A percentile compares a stretch with the other conserved stretches of the same genome.
phyloP scores from a whole-genome alignment of 169 alveolate species.

The Perkinsus chesapeaki region DNA sequence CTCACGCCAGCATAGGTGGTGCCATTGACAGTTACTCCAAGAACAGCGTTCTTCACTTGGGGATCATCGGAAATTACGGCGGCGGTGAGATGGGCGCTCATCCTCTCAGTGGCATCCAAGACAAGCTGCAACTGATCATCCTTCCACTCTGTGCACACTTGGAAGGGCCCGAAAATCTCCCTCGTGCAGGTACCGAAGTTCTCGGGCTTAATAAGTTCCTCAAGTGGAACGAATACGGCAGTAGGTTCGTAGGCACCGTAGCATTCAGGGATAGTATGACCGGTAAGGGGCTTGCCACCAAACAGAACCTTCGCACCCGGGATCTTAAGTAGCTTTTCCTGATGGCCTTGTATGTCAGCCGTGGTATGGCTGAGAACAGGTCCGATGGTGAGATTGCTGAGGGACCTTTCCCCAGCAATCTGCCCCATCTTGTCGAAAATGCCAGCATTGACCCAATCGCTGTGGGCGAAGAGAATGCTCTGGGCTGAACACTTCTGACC shows the following conservation, averaged over 20 bases:
- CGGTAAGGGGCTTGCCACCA: conserved; percentile 59
- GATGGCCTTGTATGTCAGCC: conserved; percentile 48
- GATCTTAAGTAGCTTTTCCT: conserved; percentile 41
- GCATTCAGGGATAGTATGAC: conserved; percentile 49
- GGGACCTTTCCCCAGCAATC: conserved; percentile 41
- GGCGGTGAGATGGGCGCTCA: conserved; percentile 67
- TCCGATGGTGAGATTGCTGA: conserved; percentile 50
- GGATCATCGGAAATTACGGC: conserved; percentile 69
- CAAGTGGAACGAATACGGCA: conserved; percentile 65
- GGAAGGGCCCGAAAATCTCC: conserved; percentile 75
- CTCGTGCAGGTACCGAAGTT: conserved; percentile 32
- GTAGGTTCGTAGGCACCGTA: conserved; percentile 75
- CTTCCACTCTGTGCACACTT: conserved; percentile 57
- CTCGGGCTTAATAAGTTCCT: conserved; percentile 16
- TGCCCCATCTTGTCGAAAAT: conserved; percentile 42
- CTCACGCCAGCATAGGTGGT: conserved; percentile 73
- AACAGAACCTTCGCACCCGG: conserved; percentile 64
- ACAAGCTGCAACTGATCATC: conserved; percentile 24
- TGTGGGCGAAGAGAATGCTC: conserved; percentile 62
- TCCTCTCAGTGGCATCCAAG: conserved; percentile 39
- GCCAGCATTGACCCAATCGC: conserved; percentile 61
- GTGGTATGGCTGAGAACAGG: conserved; percentile 70
- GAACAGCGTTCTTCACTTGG: conserved; percentile 26
- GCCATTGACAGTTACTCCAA: conserved; percentile 62
- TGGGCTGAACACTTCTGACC: conserved; percentile 82